phyloP scores from a whole-genome alignment of 2,329 filamentous ascomycete genomes.

The Massarina eburnea region DNA sequence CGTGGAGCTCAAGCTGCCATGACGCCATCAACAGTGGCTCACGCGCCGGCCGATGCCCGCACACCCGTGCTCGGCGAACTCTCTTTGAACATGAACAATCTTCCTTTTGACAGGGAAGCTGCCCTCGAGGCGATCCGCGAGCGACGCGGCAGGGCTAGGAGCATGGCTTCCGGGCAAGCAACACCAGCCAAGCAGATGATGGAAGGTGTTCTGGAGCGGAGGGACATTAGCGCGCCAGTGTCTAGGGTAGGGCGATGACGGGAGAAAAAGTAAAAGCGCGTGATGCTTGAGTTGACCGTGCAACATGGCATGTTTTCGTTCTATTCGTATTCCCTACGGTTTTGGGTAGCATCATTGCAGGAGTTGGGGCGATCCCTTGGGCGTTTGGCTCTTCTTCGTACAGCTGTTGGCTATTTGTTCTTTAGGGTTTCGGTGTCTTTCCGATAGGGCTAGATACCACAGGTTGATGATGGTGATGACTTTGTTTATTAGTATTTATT shows the following conservation, averaged over 20 bases:
- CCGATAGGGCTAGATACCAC: conserved; percentile 26
- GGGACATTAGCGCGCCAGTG: conserved; percentile 52
- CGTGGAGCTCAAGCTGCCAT: conserved; percentile 19
- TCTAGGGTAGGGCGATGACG: conserved; percentile 28
- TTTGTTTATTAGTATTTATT: conserved; percentile 1
- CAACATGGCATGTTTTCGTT: conserved; percentile 10
- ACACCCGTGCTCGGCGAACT: conserved; percentile 37
- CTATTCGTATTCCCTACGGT: conserved; percentile 17
- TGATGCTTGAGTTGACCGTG: not conserved
- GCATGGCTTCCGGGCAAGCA: conserved; percentile 63
- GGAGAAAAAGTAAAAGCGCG: conserved; percentile 2
- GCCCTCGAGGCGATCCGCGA: conserved; percentile 75
- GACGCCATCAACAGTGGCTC: conserved; percentile 40
- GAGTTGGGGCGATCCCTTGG: conserved; percentile 29
- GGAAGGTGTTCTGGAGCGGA: conserved; percentile 49
- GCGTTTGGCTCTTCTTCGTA: not conserved
- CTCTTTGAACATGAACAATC: conserved; percentile 35
- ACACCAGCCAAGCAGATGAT: conserved; percentile 64
- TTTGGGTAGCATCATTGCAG: conserved; percentile 36
- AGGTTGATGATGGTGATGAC: conserved; percentile 13
- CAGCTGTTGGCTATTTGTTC: not conserved
- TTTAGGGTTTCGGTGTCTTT: conserved; percentile 5
- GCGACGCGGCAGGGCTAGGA: conserved; percentile 69
- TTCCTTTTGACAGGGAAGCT: conserved; percentile 62
- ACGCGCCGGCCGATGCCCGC: conserved; percentile 31